phyloP scores from a whole-genome alignment of 768 basidiomycete species.

The Mrakia blollopis region DNA sequence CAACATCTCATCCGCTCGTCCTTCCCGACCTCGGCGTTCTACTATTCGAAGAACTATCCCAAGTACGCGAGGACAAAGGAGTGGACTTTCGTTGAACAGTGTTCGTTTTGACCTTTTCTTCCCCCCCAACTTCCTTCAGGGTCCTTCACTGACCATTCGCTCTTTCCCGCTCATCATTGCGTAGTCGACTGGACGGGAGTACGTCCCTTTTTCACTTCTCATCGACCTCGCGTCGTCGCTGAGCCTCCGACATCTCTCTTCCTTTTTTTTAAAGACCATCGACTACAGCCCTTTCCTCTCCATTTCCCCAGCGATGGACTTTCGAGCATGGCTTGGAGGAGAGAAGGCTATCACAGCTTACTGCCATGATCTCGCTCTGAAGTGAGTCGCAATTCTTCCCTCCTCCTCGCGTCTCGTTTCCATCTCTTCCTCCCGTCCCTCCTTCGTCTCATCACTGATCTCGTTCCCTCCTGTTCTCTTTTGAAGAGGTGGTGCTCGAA shows the following conservation, averaged over 20 bases:
- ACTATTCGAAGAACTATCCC: background rate
- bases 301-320: slow-evolving; percentile 17
- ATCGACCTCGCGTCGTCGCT: too few relatives aligned
- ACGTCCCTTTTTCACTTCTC: too few relatives aligned
- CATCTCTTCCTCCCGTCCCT: background rate
- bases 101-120: background rate
- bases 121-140: background rate
- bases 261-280: background rate
- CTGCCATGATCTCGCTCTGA: slow-evolving; percentile 22
- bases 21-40: background rate
- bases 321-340: slow-evolving; percentile 21
- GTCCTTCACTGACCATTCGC: background rate
- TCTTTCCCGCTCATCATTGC: background rate
- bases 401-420: background rate
- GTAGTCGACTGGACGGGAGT: background rate
- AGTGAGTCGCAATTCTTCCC: background rate
- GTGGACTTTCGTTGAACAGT: background rate
- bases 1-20: background rate
- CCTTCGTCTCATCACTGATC: too few relatives aligned
- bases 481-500: background rate
- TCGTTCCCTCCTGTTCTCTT: too few relatives aligned
- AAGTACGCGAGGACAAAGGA: background rate
- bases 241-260: too few relatives aligned
- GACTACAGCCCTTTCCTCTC: slow-evolving; percentile 23
- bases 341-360: slow-evolving; percentile 18